These are phyloP conservation scores for Pleurotus salmoneostramineus DNA, from an alignment of 768 basidiomycete genomes.

Conservation along the genomic window DNA sequence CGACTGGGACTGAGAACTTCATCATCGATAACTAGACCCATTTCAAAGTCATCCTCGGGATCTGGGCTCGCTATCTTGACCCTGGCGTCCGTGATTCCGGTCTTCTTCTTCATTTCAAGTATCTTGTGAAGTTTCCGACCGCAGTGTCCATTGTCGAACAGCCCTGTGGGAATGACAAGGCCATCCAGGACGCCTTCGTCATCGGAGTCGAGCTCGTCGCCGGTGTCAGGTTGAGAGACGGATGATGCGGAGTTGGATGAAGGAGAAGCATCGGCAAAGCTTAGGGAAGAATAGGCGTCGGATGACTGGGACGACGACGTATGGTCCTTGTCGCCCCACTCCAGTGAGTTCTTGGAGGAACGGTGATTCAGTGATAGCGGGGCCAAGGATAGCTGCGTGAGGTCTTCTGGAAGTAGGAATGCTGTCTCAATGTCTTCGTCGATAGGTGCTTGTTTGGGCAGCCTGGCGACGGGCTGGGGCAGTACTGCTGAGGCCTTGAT, in stretches of 20 bases:
- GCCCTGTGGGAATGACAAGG: conserved; percentile 67
- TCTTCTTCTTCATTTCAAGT: conserved; percentile 53
- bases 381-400: conserved; percentile 79
- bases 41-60: conserved; percentile 83
- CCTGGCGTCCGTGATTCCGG: conserved; percentile 32
- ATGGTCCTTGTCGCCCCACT: conserved; percentile 83
- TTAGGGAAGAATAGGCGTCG: conserved; percentile 77
- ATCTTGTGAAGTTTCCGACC: conserved; percentile 46
- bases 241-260: conserved; percentile 73
- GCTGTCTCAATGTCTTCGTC: conserved; percentile 85
- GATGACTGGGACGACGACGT: conserved; percentile 85
- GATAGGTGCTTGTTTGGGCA: conserved; percentile 32
- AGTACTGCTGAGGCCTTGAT: conserved; percentile 64
- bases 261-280: conserved; percentile 66
- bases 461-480: conserved; percentile 30
- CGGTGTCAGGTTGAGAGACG: conserved; percentile 62
- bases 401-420: conserved; percentile 75
- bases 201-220: conserved; percentile 62
- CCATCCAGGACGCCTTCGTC: conserved; percentile 79
- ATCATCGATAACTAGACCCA: conserved; percentile 79
- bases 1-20: conserved; percentile 79
- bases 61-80: conserved; percentile 55
- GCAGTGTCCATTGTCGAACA: conserved; percentile 72
- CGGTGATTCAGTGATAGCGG: conserved; percentile 73
- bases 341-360: conserved; percentile 78